Conservation (phyloP, 768 basidiomycete genomes). For the Pisolithus microcarpus region DNA sequence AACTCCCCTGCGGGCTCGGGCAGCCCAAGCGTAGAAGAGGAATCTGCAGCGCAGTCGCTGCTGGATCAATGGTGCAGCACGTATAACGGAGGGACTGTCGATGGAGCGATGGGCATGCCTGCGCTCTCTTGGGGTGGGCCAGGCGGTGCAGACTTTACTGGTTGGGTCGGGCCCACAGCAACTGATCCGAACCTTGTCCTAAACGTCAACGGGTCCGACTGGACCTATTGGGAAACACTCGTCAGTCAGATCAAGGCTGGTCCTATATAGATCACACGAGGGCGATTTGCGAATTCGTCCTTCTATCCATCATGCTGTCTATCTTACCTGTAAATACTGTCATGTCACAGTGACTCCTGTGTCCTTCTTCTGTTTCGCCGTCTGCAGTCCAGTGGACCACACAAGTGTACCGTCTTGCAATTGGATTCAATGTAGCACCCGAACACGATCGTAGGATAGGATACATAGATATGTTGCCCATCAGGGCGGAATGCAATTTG, state of each 20-base stretch:
- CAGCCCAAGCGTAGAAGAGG: conserved; percentile 69
- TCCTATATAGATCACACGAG: conserved; percentile 16
- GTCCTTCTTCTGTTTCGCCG: too few species aligned
- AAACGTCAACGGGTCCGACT: conserved; percentile 59
- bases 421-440: too few species aligned
- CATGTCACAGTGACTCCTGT: not conserved
- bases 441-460: too few species aligned
- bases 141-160: conserved; percentile 48
- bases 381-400: not conserved
- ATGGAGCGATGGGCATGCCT: conserved; percentile 40
- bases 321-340: conserved; percentile 7
- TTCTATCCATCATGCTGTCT: conserved; percentile 3
- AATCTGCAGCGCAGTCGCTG: conserved; percentile 67
- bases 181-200: conserved; percentile 41
- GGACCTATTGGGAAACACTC: conserved; percentile 75
- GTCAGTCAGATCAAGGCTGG: conserved; percentile 48
- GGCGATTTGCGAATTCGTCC: conserved; percentile 5
- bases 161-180: conserved; percentile 44
- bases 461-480: too few species aligned
- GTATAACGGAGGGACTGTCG: conserved; percentile 59
- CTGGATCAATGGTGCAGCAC: conserved; percentile 82
- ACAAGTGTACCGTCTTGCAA: too few species aligned
- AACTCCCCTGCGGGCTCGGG: conserved; percentile 57
- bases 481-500: too few species aligned
- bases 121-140: conserved; percentile 56